A percentile compares a stretch with the other conserved stretches of the same genome.
phyloP scores from a whole-genome alignment of 257 asterid species.

The Lavandula angustifolia region DNA sequence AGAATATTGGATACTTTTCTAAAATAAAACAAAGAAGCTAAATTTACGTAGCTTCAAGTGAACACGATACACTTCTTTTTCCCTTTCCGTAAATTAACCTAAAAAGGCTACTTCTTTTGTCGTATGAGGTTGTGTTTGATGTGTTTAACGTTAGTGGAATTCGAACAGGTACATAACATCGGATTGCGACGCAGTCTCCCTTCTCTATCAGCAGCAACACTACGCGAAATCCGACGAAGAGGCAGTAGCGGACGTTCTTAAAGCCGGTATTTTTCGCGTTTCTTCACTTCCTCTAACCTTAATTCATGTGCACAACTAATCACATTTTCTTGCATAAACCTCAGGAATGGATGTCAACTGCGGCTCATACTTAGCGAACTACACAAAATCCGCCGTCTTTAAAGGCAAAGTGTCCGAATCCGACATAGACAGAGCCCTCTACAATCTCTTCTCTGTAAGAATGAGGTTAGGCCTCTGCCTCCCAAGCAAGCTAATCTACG shows the following conservation, averaged over 20 bases:
- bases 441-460: conserved; percentile 59
- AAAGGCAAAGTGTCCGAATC: conserved; percentile 53
- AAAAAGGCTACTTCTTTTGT: too few relatives aligned
- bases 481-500: conserved; percentile 43
- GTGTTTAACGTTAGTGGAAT: conserved; percentile 1
- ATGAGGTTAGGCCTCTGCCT: conserved; percentile 71
- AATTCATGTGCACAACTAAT: too few relatives aligned
- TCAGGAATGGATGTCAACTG: conserved; percentile 74
- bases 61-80: too few relatives aligned
- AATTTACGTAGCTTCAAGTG: too few relatives aligned
- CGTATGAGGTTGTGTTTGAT: not conserved
- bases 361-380: conserved; percentile 47
- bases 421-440: conserved; percentile 66
- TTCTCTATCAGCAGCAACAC: conserved; percentile 45
- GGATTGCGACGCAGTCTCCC: conserved; percentile 64
- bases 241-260: conserved; percentile 63
- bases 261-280: conserved; percentile 52
- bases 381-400: conserved; percentile 57
- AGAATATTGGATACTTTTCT: too few relatives aligned
- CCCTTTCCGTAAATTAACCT: too few relatives aligned
- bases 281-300: too few relatives aligned
- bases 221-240: conserved; percentile 67
- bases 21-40: too few relatives aligned
- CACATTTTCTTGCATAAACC: not conserved
- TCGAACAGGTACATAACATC: conserved; percentile 58